phyloP scores from a whole-genome alignment of 2,329 filamentous ascomycete genomes.

The Lasiodiplodia theobromae region DNA sequence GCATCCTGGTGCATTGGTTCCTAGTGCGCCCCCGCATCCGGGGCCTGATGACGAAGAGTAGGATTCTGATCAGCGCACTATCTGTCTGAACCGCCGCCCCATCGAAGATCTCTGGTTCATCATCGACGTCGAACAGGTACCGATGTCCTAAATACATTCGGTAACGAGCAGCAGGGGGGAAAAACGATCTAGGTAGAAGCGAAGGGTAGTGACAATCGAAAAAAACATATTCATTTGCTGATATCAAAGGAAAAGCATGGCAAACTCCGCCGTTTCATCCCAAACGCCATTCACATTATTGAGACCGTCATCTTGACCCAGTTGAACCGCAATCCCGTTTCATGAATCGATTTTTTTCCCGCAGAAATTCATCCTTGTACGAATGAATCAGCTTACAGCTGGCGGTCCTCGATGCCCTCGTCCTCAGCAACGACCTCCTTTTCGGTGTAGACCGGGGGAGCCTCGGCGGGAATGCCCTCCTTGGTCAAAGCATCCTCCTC shows the following conservation, averaged over 20 bases:
- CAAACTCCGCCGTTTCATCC: constrained; percentile 4
- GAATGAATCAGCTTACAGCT: background rate
- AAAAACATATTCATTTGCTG: background rate
- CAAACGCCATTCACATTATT: constrained; percentile 12
- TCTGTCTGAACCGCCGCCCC: no score
- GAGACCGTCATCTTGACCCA: constrained; percentile 7
- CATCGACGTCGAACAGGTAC: background rate
- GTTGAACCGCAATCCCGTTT: background rate
- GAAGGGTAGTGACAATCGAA: background rate
- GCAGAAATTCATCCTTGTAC: background rate
- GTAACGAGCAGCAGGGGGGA: no score
- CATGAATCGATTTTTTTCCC: background rate
- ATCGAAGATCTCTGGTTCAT: background rate
- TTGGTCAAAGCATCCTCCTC: constrained; percentile 33
- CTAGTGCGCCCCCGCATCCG: no score
- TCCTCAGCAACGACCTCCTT: constrained; percentile 42
- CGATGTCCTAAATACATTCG: background rate
- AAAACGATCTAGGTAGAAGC: background rate
- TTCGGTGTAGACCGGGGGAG: constrained; percentile 49
- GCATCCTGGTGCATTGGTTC: no score
- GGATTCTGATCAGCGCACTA: background rate
- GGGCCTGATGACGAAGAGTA: no score
- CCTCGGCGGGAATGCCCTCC: constrained; percentile 45
- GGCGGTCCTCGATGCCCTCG: constrained; percentile 24
- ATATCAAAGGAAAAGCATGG: background rate